Evolutionary conservation across 768 basidiomycete genomes (phyloP).

Genomic region (Favolaschia claudopus): DNA sequence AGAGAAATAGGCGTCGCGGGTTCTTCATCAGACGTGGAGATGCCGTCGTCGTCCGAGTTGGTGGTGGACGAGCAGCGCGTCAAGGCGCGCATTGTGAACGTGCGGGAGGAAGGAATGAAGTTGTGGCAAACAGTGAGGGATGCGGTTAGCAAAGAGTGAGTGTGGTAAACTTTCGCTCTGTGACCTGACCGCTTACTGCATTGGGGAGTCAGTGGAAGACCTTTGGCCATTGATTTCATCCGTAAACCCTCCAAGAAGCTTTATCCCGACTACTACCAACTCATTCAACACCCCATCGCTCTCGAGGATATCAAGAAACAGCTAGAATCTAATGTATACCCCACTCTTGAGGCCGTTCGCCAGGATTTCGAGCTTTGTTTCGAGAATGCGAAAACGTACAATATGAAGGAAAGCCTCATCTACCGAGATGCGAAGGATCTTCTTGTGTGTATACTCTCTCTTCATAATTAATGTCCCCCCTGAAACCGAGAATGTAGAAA

Average conservation of each 20-base stretch:
- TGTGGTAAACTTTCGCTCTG: slow-evolving; percentile 47
- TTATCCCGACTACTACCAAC: slow-evolving; percentile 87
- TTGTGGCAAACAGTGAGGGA: slow-evolving; percentile 84
- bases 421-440: slow-evolving; percentile 85
- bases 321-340: slow-evolving; percentile 66
- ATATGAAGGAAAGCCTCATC: slow-evolving; percentile 79
- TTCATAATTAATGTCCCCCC: not conserved
- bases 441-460: slow-evolving; percentile 59
- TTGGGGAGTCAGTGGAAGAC: slow-evolving; percentile 63
- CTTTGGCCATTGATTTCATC: slow-evolving; percentile 70
- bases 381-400: slow-evolving; percentile 83
- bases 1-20: slow-evolving; percentile 39
- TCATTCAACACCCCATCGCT: slow-evolving; percentile 85
- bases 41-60: slow-evolving; percentile 44
- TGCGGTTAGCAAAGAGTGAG: slow-evolving; percentile 89
- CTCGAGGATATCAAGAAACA: slow-evolving; percentile 89
- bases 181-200: slow-evolving; percentile 31
- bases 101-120: slow-evolving; percentile 73
- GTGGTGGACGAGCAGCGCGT: slow-evolving; percentile 34
- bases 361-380: slow-evolving; percentile 82
- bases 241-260: slow-evolving; percentile 72
- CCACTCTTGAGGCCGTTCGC: slow-evolving; percentile 70
- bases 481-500: slow-evolving; percentile 46
- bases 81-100: slow-evolving; percentile 40
- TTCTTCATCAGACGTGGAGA: slow-evolving; percentile 50